Evolutionary conservation across 768 basidiomycete genomes (phyloP).

Genomic region (Cystobasidium ongulense): DNA sequence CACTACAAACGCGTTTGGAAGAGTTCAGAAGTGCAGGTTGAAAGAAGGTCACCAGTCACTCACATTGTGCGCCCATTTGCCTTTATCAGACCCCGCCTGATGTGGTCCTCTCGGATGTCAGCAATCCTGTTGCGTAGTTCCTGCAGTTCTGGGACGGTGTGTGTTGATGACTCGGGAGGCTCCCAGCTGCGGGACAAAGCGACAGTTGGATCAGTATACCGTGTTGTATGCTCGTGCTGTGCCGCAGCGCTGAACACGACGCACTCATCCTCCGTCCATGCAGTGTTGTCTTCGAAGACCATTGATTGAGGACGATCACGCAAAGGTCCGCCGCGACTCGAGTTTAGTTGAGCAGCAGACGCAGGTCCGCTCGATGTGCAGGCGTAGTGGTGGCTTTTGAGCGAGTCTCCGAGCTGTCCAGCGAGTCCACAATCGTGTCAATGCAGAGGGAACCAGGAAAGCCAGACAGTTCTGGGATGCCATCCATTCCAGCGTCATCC

Average conservation of each 20-base stretch:
- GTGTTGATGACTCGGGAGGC: constrained; percentile 17
- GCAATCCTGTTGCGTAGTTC: constrained; percentile 66
- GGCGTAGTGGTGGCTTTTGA: no score
- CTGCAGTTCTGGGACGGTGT: constrained; percentile 46
- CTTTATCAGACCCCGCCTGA: background rate
- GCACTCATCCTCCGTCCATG: constrained; percentile 29
- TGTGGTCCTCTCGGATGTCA: constrained; percentile 48
- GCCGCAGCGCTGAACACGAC: background rate
- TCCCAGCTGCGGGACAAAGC: constrained; percentile 16
- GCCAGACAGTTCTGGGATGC: no score
- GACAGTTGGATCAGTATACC: background rate
- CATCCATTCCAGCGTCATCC: background rate
- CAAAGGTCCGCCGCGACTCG: no score
- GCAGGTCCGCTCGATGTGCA: no score
- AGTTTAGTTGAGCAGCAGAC: no score
- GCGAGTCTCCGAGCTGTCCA: no score
- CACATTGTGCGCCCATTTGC: constrained; percentile 14
- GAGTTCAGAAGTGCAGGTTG: background rate
- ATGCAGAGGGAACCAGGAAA: no score
- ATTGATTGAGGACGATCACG: background rate
- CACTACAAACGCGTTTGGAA: background rate
- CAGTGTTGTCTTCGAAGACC: background rate
- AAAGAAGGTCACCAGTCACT: background rate
- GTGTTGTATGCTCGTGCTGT: background rate
- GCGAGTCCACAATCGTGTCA: no score